Evolutionary conservation across 2,329 filamentous ascomycete species (phyloP), one percentile per base, ranked within the genome.

Genomic region (Hypoxylon sp.): DNA sequence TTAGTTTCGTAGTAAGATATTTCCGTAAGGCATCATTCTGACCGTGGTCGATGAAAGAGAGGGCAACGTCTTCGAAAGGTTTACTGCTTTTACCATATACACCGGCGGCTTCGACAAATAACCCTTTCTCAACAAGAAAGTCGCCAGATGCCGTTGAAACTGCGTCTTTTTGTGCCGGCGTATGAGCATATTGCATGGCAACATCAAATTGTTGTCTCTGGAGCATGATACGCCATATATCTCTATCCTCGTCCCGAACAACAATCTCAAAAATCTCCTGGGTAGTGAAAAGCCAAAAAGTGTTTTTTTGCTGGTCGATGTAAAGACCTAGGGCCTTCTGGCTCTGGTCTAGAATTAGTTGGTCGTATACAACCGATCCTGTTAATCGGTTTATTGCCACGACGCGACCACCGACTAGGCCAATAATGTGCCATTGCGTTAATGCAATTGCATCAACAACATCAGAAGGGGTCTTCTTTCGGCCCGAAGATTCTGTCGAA

Each of bases 41-140:
- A 27, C 87, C 86, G 58, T 89, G 88, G 71, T 97, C 92, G 60
- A 99, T 92, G 65, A 99, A 89, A 1, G 85, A 86, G 25, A 99
- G 78, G 15, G 92, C 92, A 34, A 99, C 93, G 67, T 99, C 91
- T 68, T 99, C 94, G 61, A 99, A 99, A 0, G 91, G 87, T 74
- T 97, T 97, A 68, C 90, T 97, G 72, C 94, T 97, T 70, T 91
- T 91, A 8, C 94, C 94, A 69, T 96, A 97, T 2, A 97, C 84
- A 7, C 84, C 82, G 1, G 95, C 94, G 29, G 94, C 94, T 69
- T 99, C 91, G 43, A 84, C 74, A 69, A 87, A 97, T 43, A 89
- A 86, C 2, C 90, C 89, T 71, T 90, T 93, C 50, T 82, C 83
- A 27, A 92, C 86, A 6, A 99, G 77, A 65, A 91, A 87, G 69